Evolutionary conservation across 495 filamentous ascomycete species (phyloP).

Genomic region (Xylaria bambusicola): DNA sequence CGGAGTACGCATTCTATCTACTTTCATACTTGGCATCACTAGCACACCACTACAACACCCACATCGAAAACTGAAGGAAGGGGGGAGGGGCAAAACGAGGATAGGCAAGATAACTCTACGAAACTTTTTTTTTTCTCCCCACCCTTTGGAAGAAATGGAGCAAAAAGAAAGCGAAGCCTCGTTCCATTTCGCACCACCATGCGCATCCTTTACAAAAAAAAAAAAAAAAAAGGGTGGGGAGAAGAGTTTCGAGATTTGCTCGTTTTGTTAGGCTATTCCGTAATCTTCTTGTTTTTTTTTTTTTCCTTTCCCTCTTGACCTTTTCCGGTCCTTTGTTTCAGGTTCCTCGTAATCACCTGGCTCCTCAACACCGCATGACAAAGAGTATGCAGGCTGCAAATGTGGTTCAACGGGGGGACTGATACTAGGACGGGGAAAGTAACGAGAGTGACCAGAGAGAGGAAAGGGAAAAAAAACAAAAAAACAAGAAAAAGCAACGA

Average conservation of each 20-base stretch:
- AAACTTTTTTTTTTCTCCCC: too few relatives aligned
- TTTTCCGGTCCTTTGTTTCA: too few relatives aligned
- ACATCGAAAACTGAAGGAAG: not conserved
- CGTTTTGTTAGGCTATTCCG: too few relatives aligned
- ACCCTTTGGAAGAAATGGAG: constrained; percentile 3
- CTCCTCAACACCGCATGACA: not conserved
- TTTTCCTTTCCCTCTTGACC: too few relatives aligned
- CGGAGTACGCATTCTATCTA: constrained; percentile 14
- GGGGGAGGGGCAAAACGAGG: not conserved
- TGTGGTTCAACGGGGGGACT: too few relatives aligned
- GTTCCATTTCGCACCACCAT: too few relatives aligned
- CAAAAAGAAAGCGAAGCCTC: not conserved
- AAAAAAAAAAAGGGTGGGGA: too few relatives aligned
- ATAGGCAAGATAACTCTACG: not conserved
- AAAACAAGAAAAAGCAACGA: not conserved
- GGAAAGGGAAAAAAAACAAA: not conserved
- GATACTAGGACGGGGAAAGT: not conserved
- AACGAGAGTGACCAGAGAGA: not conserved
- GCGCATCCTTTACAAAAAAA: too few relatives aligned
- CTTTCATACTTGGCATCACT: not conserved
- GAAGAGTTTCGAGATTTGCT: too few relatives aligned
- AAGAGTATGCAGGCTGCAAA: constrained; percentile 6
- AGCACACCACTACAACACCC: not conserved
- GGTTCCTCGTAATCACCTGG: not conserved
- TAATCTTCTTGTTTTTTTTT: too few relatives aligned